Percentiles rank a stretch among this genome's conserved stretches.
Conservation (phyloP, 164 flowering plant species). For the Hamamelis virginiana region DNA sequence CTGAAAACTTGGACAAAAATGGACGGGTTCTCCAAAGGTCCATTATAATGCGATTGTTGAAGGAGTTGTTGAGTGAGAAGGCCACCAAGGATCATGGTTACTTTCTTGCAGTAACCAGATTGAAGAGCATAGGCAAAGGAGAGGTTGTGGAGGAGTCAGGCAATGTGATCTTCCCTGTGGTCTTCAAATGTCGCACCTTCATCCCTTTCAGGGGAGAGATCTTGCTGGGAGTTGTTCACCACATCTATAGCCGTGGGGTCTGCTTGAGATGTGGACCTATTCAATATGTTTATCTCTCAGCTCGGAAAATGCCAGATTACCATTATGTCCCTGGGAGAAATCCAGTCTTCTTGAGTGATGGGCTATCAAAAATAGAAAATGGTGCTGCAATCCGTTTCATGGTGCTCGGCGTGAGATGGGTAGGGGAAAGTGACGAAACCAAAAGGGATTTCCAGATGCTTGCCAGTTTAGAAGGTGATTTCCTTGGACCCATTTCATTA, state of each 20-base stretch:
- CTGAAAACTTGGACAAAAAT: slow-evolving; percentile 11
- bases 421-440: slow-evolving; percentile 8
- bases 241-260: slow-evolving; percentile 13
- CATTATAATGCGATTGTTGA: slow-evolving; percentile 17
- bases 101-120: slow-evolving; percentile 24
- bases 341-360: slow-evolving; percentile 15
- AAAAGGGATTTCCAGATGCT: slow-evolving; percentile 33
- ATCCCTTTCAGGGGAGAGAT: slow-evolving; percentile 28
- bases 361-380: slow-evolving; percentile 17
- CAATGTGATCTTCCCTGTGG: slow-evolving; percentile 19
- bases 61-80: slow-evolving; percentile 19
- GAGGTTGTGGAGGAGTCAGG: slow-evolving; percentile 2
- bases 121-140: slow-evolving; percentile 26
- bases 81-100: slow-evolving; percentile 28
- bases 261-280: slow-evolving; percentile 32
- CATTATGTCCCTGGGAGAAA: slow-evolving; percentile 17
- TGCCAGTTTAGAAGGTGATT: slow-evolving; percentile 42
- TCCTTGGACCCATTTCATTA: slow-evolving; percentile 42
- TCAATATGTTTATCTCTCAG: slow-evolving; percentile 19
- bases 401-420: slow-evolving; percentile 26
- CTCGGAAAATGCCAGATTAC: slow-evolving; percentile 29
- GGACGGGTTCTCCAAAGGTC: slow-evolving; percentile 11
- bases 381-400: slow-evolving; percentile 20
- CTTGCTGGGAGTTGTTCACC: slow-evolving; percentile 26
- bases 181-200: slow-evolving; percentile 30